Base-by-base conservation (phyloP, 495 filamentous ascomycete genomes). In the Aspergillus affinis region DNA sequence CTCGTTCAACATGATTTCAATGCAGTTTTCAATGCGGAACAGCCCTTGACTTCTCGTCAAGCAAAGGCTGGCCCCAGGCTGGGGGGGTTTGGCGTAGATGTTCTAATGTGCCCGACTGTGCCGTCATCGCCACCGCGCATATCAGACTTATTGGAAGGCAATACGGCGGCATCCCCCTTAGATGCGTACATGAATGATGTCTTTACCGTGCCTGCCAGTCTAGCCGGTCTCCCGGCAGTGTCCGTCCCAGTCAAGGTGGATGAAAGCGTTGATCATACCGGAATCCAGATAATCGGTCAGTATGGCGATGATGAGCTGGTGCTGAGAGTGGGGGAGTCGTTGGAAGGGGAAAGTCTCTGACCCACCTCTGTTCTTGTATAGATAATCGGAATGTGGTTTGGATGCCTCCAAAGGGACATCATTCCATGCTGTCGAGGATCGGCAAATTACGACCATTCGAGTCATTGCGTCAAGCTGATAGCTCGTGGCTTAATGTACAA, bases 201-300 rank as follows among this genome's bases (percentile, higher is more conserved):
- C 15, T 90, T 97, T 71, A 98, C 94, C 0, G 94, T 98, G 8
- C 94, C 94, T 15, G 92, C 95, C 20, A 97, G 90, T 67, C 73
- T 99, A 60, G 95, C 94, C 6, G 95, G 94, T 3, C 76, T 99
- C 36, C 94, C 94, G 12, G 90, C 93, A 18, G 83, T 96, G 47
- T 96, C 90, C 63, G 78, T 98, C 12, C 95, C 94, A 4, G 82
- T 93, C 19, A 70, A 70, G 2, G 60, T 69, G 15, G 19, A 58
- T 44, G 54, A 56, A 52, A 62, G 69, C 5, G 54, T 64, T 6
- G 70, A 72, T 13, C 70, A 84, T 48, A 82, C 85, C 8, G 94
- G 95, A 0, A 82, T 99, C 61, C 94, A 99, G 71, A 72, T 98
- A 8, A 87, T 98, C 61, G 92, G 88, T 19, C 94, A 99, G 71